Conservation (phyloP, 805 yeast species). For the Cyberlindnera bimundalis region DNA sequence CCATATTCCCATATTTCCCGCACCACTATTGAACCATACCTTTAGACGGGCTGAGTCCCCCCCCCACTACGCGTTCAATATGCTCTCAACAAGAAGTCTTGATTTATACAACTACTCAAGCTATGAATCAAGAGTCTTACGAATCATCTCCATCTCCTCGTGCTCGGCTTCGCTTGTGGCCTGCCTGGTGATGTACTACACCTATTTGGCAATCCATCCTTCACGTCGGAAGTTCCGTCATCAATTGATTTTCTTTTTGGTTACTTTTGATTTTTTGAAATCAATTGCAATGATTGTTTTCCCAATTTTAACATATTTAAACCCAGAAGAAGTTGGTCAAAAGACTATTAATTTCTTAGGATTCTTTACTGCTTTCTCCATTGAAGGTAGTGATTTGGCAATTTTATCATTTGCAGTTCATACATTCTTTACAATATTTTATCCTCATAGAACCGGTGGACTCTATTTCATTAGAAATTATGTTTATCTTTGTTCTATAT, state of each 20-base stretch:
- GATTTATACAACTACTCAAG: slow-evolving; percentile 4
- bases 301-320: slow-evolving; percentile 56
- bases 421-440: slow-evolving; percentile 68
- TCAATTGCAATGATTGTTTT: slow-evolving; percentile 65
- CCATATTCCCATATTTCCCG: no score
- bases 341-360: slow-evolving; percentile 39
- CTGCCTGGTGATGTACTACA: slow-evolving; percentile 61
- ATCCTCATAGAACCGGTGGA: slow-evolving; percentile 67
- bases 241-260: slow-evolving; percentile 61
- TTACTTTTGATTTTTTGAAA: slow-evolving; percentile 73
- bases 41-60: no score
- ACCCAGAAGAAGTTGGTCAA: slow-evolving; percentile 38
- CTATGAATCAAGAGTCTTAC: slow-evolving; percentile 7
- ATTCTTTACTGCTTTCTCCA: slow-evolving; percentile 74
- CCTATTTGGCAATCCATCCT: slow-evolving; percentile 61
- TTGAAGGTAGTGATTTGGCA: slow-evolving; percentile 85
- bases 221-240: slow-evolving; percentile 62
- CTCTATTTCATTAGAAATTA: slow-evolving; percentile 53
- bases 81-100: slow-evolving; percentile 14
- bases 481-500: slow-evolving; percentile 55
- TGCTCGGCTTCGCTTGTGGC: slow-evolving; percentile 46
- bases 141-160: slow-evolving; percentile 43
- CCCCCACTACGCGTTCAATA: no score
- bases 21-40: no score
- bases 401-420: slow-evolving; percentile 81